Percentiles rank a stretch among this genome's conserved stretches.
These are phyloP conservation scores for Apophysomyces trapeziformis DNA, from an alignment of 371 early-diverging fungal genomes.

Conservation along the genomic window DNA sequence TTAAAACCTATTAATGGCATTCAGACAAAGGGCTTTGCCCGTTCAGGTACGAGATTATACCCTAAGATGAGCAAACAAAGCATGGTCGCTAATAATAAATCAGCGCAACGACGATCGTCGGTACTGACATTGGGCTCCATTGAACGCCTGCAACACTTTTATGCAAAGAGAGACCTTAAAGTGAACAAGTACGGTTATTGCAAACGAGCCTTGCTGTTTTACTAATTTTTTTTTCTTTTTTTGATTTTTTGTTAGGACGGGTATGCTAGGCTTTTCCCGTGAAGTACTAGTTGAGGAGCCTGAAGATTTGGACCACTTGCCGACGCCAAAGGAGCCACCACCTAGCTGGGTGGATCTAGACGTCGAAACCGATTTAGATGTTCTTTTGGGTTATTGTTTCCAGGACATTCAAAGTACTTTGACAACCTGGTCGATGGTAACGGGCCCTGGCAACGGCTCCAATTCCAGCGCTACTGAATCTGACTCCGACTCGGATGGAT, in stretches of 20 bases:
- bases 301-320: slow-evolving; percentile 34
- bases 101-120: slow-evolving; percentile 55
- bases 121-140: slow-evolving; percentile 52
- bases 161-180: slow-evolving; percentile 48
- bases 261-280: slow-evolving; percentile 46
- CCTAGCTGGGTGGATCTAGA: slow-evolving; percentile 53
- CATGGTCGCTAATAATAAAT: neutral
- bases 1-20: slow-evolving; percentile 51
- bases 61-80: neutral
- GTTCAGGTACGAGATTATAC: slow-evolving; percentile 38
- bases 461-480: slow-evolving; percentile 27
- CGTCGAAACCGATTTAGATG: slow-evolving; percentile 52
- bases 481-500: slow-evolving; percentile 19
- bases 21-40: slow-evolving; percentile 54
- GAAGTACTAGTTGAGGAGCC: slow-evolving; percentile 33
- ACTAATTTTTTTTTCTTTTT: no score
- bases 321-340: slow-evolving; percentile 44
- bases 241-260: slow-evolving; percentile 25
- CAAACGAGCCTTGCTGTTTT: no score
- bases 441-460: slow-evolving; percentile 13
- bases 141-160: slow-evolving; percentile 54
- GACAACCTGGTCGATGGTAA: slow-evolving; percentile 43
- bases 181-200: slow-evolving; percentile 48
- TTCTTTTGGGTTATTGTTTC: slow-evolving; percentile 35
- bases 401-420: slow-evolving; percentile 44